These are phyloP conservation scores for Friedmanniomyces endolithicus DNA, from an alignment of 495 filamentous ascomycete species.

Conservation along the genomic window DNA sequence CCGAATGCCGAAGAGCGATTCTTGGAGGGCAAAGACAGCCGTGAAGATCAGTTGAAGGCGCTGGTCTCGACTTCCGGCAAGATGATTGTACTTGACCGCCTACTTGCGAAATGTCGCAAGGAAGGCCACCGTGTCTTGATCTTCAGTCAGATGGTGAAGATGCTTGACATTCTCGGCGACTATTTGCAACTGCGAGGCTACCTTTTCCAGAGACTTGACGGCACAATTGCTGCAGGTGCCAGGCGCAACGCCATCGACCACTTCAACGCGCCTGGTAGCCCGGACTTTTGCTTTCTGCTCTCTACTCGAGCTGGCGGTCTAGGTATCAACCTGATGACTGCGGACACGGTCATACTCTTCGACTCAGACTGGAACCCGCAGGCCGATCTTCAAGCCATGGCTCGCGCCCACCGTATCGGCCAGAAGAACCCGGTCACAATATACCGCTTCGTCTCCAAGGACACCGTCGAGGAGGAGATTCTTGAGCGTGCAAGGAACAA, in stretches of 20 bases:
- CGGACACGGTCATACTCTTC: constrained; percentile 94
- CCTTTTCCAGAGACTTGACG: constrained; percentile 85
- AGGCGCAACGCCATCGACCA: constrained; percentile 91
- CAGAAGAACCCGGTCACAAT: constrained; percentile 92
- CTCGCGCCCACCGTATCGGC: constrained; percentile 90
- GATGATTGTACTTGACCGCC: constrained; percentile 94
- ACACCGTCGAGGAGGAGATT: constrained; percentile 96
- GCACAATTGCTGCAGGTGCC: constrained; percentile 75
- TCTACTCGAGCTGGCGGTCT: constrained; percentile 93
- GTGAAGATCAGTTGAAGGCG: constrained; percentile 77
- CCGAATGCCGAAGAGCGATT: constrained; percentile 81
- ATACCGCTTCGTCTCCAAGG: constrained; percentile 89
- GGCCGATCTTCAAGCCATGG: constrained; percentile 96
- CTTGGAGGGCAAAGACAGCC: constrained; percentile 52
- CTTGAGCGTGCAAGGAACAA: constrained; percentile 94
- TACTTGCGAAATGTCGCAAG: constrained; percentile 77
- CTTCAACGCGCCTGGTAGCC: constrained; percentile 87
- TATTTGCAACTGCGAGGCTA: constrained; percentile 84
- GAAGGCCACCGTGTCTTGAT: constrained; percentile 94
- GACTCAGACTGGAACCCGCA: constrained; percentile 99
- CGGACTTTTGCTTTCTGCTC: constrained; percentile 90
- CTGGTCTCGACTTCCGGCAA: constrained; percentile 95
- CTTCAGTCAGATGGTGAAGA: constrained; percentile 99
- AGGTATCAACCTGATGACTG: constrained; percentile 97
- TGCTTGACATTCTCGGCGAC: constrained; percentile 89